A percentile compares a stretch with the other conserved stretches of the same genome.
Evolutionary conservation across 1,284 basidiomycete genomes (phyloP).

Genomic region (Fistulinella cinereoalba): DNA sequence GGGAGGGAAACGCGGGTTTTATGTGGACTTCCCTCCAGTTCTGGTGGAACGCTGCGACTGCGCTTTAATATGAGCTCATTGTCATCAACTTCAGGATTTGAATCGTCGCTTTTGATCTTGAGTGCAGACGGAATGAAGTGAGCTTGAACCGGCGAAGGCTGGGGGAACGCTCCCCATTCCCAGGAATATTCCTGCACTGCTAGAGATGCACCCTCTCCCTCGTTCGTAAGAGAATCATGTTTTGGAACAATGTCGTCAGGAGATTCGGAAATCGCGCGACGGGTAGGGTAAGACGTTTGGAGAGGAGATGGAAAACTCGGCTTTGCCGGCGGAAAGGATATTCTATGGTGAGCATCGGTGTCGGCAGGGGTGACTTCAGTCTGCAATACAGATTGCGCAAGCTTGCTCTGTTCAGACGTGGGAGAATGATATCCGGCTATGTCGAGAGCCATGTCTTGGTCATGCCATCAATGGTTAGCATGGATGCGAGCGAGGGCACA

Average conservation of each 20-base stretch:
- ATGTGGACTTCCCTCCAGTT: constrained; percentile 43
- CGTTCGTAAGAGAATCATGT: constrained; percentile 5
- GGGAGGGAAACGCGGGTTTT: constrained; percentile 34
- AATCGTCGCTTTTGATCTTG: constrained; percentile 18
- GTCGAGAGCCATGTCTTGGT: constrained; percentile 61
- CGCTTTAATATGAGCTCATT: constrained; percentile 33
- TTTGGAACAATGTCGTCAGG: constrained; percentile 13
- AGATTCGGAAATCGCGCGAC: constrained; percentile 29
- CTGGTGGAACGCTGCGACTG: constrained; percentile 57
- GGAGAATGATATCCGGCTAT: constrained; percentile 62
- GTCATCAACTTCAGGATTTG: constrained; percentile 26
- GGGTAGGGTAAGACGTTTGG: constrained; percentile 20
- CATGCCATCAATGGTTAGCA: constrained; percentile 4
- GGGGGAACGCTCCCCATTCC: constrained; percentile 87
- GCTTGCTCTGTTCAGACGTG: constrained; percentile 27
- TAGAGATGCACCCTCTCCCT: constrained; percentile 5
- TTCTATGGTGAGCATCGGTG: constrained; percentile 16
- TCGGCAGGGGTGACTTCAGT: constrained; percentile 1
- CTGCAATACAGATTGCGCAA: constrained; percentile 6
- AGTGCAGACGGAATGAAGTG: constrained; percentile 42
- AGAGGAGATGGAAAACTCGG: constrained; percentile 21
- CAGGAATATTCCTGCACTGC: constrained; percentile 68
- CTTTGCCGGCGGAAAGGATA: constrained; percentile 21
- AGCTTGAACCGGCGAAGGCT: constrained; percentile 62
- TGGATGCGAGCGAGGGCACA: not conserved